phyloP scores from a whole-genome alignment of 129 eudicot species.

The Escallonia herrerae region DNA sequence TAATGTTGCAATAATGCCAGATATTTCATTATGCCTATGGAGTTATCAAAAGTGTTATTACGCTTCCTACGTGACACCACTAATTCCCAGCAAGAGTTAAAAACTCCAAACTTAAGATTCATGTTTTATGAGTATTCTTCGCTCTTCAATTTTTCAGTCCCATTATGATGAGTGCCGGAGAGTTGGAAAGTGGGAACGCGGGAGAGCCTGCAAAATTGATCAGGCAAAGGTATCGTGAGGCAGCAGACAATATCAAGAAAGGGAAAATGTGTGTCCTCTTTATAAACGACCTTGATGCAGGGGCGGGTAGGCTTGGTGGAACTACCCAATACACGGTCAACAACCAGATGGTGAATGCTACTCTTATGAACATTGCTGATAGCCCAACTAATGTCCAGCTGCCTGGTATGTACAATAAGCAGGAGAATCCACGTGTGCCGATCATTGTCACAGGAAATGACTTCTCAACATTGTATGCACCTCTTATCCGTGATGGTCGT shows the following conservation, averaged over 20 bases:
- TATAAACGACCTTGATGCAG: constrained; percentile 76
- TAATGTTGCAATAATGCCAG: neutral
- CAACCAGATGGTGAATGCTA: constrained; percentile 73
- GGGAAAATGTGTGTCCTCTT: constrained; percentile 65
- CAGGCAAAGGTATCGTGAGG: constrained; percentile 73
- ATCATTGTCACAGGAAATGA: constrained; percentile 63
- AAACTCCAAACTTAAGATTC: neutral
- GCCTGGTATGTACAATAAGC: constrained; percentile 66
- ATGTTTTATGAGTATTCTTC: neutral
- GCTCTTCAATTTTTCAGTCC: constrained; percentile 28
- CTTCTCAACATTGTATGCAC: constrained; percentile 63
- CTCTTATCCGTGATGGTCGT: constrained; percentile 67
- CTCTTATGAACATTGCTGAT: constrained; percentile 71
- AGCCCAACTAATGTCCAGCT: constrained; percentile 71
- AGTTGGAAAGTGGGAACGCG: constrained; percentile 67
- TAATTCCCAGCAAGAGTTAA: neutral
- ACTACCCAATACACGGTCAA: constrained; percentile 69
- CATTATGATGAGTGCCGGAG: constrained; percentile 75
- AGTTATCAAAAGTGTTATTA: neutral
- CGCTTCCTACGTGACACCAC: neutral
- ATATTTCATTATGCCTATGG: too few relatives aligned
- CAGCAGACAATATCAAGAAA: constrained; percentile 58
- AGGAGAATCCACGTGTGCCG: constrained; percentile 64
- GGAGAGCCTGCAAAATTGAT: constrained; percentile 72
- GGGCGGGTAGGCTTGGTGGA: constrained; percentile 62